These are phyloP conservation scores for Chrysosporium keratinophilum DNA, from an alignment of 2,329 filamentous ascomycete species.

Conservation along the genomic window DNA sequence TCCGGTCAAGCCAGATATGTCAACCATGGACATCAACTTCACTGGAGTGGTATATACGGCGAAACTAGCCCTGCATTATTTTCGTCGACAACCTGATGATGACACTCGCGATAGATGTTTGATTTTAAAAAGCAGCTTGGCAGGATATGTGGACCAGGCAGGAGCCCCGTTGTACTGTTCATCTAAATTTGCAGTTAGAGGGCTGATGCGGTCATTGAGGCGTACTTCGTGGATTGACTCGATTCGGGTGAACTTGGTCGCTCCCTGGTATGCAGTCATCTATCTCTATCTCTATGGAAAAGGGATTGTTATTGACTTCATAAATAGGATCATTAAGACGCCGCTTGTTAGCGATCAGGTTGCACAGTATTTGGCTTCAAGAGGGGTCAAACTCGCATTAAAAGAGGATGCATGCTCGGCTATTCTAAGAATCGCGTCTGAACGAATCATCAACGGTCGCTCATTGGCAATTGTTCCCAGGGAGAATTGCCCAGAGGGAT, in stretches of 20 bases:
- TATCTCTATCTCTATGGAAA: conserved; percentile 22
- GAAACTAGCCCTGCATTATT: conserved; percentile 37
- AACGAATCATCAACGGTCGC: conserved; percentile 24
- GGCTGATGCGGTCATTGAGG: conserved; percentile 31
- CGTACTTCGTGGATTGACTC: conserved; percentile 22
- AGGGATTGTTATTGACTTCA: neutral
- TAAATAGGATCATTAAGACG: conserved; percentile 9
- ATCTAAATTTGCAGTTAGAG: conserved; percentile 31
- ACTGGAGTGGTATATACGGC: conserved; percentile 38
- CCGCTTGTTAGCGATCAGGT: conserved; percentile 18
- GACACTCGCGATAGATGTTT: conserved; percentile 24
- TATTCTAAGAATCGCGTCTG: conserved; percentile 23
- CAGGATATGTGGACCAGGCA: conserved; percentile 27
- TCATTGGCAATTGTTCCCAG: conserved; percentile 28
- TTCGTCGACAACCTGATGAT: conserved; percentile 25
- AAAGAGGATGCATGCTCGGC: conserved; percentile 33
- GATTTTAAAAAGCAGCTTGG: conserved; percentile 28
- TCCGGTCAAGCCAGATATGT: conserved; percentile 23
- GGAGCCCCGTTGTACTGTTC: conserved; percentile 28
- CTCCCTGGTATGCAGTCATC: conserved; percentile 30
- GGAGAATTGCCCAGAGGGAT: conserved; percentile 25
- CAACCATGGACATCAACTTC: conserved; percentile 33
- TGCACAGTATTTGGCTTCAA: conserved; percentile 34
- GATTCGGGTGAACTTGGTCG: conserved; percentile 31
- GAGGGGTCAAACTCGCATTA: conserved; percentile 19